phyloP scores from a whole-genome alignment of 2,329 filamentous ascomycete genomes.

The Cladosporium sphaerospermum region DNA sequence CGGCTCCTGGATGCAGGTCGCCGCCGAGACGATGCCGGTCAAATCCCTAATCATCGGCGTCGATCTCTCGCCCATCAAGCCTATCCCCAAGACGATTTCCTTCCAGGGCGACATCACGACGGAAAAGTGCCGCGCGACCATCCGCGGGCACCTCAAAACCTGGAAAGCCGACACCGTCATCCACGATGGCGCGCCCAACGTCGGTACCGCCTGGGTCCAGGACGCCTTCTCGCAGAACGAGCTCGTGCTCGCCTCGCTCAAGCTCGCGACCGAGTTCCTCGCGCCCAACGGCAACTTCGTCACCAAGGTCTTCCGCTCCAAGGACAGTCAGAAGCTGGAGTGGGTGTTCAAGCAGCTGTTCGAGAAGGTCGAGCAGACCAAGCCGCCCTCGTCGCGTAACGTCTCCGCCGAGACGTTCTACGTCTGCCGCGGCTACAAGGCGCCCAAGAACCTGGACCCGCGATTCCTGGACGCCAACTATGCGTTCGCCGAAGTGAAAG shows the following conservation, averaged over 20 bases:
- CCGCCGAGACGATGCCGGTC: constrained; percentile 86
- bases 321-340: constrained; percentile 90
- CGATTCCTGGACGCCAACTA: constrained; percentile 82
- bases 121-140: constrained; percentile 87
- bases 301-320: constrained; percentile 94
- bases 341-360: constrained; percentile 99
- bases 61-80: constrained; percentile 90
- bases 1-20: constrained; percentile 95
- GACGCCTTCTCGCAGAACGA: constrained; percentile 98
- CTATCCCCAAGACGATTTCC: constrained; percentile 86
- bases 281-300: constrained; percentile 86
- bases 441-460: constrained; percentile 86
- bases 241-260: constrained; percentile 81
- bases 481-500: constrained; percentile 88
- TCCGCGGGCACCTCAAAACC: constrained; percentile 83
- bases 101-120: constrained; percentile 98
- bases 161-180: constrained; percentile 95
- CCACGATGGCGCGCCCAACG: constrained; percentile 95
- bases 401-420: constrained; percentile 99
- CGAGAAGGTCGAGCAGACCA: constrained; percentile 90
- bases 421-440: constrained; percentile 91
- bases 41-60: constrained; percentile 89
- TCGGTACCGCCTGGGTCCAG: constrained; percentile 96
- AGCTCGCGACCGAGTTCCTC: constrained; percentile 89
- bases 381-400: constrained; percentile 90